Evolutionary conservation across 306 rosid genomes (phyloP).

Genomic region (Medicago ruthenica): DNA sequence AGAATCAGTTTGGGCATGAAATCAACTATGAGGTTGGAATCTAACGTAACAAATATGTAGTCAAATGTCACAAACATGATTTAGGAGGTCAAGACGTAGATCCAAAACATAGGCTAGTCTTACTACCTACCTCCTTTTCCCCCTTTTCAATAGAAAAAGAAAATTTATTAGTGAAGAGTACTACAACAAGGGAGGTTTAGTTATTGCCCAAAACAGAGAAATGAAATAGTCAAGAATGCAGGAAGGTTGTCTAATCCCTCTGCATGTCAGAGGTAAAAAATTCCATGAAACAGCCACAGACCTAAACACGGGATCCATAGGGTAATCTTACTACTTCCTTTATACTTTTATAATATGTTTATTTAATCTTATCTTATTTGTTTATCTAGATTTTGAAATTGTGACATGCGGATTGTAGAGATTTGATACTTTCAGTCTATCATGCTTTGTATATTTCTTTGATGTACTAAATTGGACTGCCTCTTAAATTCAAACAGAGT

Average conservation of each 20-base stretch:
- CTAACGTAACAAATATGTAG: background rate
- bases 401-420: constrained; percentile 25
- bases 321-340: background rate
- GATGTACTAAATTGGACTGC: constrained; percentile 28
- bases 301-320: background rate
- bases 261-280: background rate
- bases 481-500: constrained; percentile 36
- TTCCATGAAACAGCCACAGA: background rate
- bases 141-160: background rate
- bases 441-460: background rate
- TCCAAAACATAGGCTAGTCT: background rate
- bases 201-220: constrained; percentile 10
- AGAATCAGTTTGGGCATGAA: background rate
- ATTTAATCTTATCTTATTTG: constrained; percentile 14
- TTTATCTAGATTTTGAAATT: constrained; percentile 14
- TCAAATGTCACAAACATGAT: background rate
- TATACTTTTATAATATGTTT: background rate
- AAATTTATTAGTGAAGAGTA: background rate
- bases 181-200: background rate
- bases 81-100: background rate
- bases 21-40: background rate
- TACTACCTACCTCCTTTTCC: background rate
- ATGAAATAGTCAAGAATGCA: background rate
- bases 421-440: constrained; percentile 2
- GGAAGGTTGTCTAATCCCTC: background rate